Evolutionary conservation across 371 early-diverging fungal genomes (phyloP).

Genomic region (Lichtheimia corymbifera): DNA sequence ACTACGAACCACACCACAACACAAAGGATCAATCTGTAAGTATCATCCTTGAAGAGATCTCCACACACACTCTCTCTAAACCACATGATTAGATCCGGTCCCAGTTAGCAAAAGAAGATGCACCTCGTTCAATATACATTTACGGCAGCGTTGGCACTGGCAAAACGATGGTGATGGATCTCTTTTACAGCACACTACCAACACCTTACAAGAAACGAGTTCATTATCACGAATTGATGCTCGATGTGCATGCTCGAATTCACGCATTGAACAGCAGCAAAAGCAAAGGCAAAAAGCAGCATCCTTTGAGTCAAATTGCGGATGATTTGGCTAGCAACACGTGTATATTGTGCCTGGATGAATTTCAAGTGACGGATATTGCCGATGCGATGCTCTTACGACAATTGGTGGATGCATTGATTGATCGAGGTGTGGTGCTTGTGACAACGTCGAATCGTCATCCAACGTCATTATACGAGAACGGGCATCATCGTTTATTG

Average conservation of each 20-base stretch:
- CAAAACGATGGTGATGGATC: conserved; percentile 95
- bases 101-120: neutral
- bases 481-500: conserved; percentile 88
- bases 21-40: no score
- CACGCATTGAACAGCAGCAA: conserved; percentile 65
- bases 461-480: conserved; percentile 90
- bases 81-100: no score
- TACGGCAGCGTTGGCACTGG: conserved; percentile 87
- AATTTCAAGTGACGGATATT: conserved; percentile 96
- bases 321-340: conserved; percentile 76
- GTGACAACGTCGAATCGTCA: conserved; percentile 91
- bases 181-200: conserved; percentile 79
- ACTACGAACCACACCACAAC: conserved; percentile 4
- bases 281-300: conserved; percentile 33
- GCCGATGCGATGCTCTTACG: conserved; percentile 95
- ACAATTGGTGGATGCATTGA: conserved; percentile 76
- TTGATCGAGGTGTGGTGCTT: conserved; percentile 81
- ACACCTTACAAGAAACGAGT: conserved; percentile 76
- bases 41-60: no score
- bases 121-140: conserved; percentile 70
- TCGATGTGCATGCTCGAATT: conserved; percentile 83
- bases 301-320: conserved; percentile 77
- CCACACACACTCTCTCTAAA: no score
- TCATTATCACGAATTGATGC: conserved; percentile 95
- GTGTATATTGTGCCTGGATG: conserved; percentile 91